Conservation (phyloP, 371 early-diverging fungal species). For the Dentiscutata heterogama region DNA sequence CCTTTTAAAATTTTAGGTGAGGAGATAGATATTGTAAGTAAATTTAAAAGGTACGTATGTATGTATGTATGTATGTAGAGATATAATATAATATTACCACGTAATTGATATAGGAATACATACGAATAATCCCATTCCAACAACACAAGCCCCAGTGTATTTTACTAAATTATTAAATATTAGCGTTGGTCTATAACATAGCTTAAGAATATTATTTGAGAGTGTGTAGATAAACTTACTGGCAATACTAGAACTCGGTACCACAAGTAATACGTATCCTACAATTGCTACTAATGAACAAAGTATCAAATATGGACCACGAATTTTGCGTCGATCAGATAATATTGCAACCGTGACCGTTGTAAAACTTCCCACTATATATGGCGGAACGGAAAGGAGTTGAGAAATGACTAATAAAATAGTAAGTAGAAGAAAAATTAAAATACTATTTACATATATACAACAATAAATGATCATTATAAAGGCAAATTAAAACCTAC, state of each 20-base stretch:
- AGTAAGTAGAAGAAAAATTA: too few relatives aligned
- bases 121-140: conserved; percentile 22
- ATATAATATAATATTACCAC: conserved; percentile 13
- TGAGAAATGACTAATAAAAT: too few relatives aligned
- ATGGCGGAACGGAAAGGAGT: too few relatives aligned
- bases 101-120: conserved; percentile 33
- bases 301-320: conserved; percentile 50
- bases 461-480: too few relatives aligned
- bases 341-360: neutral
- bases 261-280: conserved; percentile 48
- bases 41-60: too few relatives aligned
- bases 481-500: too few relatives aligned
- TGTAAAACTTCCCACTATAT: too few relatives aligned
- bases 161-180: conserved; percentile 65
- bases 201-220: conserved; percentile 58
- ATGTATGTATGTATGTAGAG: too few relatives aligned
- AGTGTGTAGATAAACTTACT: conserved; percentile 54
- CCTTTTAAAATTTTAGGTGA: neutral
- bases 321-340: conserved; percentile 52
- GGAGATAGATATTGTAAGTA: neutral
- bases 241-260: conserved; percentile 1
- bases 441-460: too few relatives aligned
- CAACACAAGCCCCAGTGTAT: conserved; percentile 53
- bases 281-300: conserved; percentile 28
- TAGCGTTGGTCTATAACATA: conserved; percentile 57